A percentile compares a stretch with the other conserved stretches of the same genome.
phyloP scores from a whole-genome alignment of 495 filamentous ascomycete genomes.

The Pseudevernia furfuracea region DNA sequence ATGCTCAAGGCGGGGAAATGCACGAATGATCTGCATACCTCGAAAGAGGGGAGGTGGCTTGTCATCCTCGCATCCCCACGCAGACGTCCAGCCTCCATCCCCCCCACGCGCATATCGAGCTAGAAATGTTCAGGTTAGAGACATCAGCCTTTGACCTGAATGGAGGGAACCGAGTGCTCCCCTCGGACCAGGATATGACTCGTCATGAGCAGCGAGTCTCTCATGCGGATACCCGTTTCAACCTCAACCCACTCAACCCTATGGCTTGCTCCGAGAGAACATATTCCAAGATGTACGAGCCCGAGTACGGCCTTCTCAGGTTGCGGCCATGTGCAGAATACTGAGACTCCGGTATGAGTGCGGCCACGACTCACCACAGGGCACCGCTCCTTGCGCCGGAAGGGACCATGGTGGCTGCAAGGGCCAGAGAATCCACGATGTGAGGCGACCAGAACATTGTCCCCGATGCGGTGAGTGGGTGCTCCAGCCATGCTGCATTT shows the following conservation, averaged over 20 bases:
- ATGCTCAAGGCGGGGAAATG: neutral
- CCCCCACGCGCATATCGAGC: constrained; percentile 3
- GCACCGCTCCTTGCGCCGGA: constrained; percentile 7
- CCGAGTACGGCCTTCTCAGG: neutral
- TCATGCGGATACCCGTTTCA: constrained; percentile 6
- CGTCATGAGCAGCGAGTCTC: neutral
- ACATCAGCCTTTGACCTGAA: neutral
- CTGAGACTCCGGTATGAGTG: constrained; percentile 4
- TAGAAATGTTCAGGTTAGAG: neutral
- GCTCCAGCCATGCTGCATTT: neutral
- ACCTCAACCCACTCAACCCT: neutral
- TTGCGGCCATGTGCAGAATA: constrained; percentile 5
- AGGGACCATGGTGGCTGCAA: constrained; percentile 8
- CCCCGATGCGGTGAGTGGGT: constrained; percentile 8
- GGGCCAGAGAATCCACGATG: neutral
- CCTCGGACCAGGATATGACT: constrained; percentile 4
- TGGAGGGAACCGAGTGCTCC: neutral
- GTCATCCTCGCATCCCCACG: neutral
- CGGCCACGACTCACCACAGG: constrained; percentile 5
- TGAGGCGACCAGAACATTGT: neutral
- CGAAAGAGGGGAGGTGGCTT: neutral
- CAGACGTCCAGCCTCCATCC: constrained; percentile 2
- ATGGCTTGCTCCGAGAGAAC: neutral
- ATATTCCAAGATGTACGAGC: neutral
- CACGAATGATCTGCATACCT: constrained; percentile 3